phyloP scores from a whole-genome alignment of 371 early-diverging fungal species.

The Syncephalastrum monosporum region DNA sequence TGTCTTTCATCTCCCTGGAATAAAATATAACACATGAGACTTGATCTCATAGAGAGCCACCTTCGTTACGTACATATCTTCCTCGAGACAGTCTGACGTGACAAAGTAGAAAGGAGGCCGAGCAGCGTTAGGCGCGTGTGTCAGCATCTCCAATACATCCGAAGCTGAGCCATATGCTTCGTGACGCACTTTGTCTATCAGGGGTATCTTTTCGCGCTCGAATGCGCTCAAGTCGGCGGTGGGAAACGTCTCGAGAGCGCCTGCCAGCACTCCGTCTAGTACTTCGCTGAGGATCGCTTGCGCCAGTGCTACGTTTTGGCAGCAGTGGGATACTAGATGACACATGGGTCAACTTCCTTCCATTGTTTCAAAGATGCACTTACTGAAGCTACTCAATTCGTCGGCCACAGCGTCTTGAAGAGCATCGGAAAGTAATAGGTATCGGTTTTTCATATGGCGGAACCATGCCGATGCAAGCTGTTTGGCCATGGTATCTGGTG shows the following conservation, averaged over 20 bases:
- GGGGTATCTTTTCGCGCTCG: constrained; percentile 23
- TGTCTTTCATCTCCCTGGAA: constrained; percentile 28
- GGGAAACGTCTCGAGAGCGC: constrained; percentile 43
- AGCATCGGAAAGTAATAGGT: constrained; percentile 16
- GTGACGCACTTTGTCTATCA: constrained; percentile 22
- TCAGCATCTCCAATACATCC: background rate
- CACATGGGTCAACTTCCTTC: background rate
- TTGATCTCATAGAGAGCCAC: background rate
- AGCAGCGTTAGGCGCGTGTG: background rate
- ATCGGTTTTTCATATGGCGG: constrained; percentile 36
- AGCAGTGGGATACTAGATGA: constrained; percentile 26
- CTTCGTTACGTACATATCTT: constrained; percentile 15
- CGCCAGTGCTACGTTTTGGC: constrained; percentile 26
- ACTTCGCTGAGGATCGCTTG: constrained; percentile 25
- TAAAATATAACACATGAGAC: background rate
- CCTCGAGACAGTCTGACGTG: constrained; percentile 5
- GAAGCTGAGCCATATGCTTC: background rate
- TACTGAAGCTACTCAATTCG: constrained; percentile 28
- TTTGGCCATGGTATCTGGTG: constrained; percentile 18
- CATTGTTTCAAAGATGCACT: constrained; percentile 1
- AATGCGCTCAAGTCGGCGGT: constrained; percentile 22
- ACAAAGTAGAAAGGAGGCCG: constrained; percentile 7
- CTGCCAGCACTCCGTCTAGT: constrained; percentile 33
- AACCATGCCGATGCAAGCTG: constrained; percentile 44
- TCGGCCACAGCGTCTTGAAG: constrained; percentile 20